Base-by-base conservation (phyloP, 768 basidiomycete species). In the Tulasnella calospora region DNA sequence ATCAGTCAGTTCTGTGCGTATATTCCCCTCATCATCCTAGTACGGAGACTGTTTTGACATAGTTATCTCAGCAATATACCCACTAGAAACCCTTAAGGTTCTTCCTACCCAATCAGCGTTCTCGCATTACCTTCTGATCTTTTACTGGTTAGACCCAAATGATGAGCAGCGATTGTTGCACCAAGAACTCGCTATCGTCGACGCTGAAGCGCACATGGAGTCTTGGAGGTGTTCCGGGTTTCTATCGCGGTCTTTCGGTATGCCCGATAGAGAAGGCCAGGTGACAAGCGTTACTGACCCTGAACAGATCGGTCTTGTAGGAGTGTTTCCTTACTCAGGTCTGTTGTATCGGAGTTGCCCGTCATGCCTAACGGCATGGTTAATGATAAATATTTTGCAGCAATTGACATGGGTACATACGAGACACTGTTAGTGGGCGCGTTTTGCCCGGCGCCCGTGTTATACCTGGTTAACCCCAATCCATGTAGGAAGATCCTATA, bases 371-470 rank as follows among this genome's bases (percentile, higher is more conserved):
- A n/a, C n/a, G n/a, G n/a, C n/a, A n/a, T 83, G 41, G 57, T 36
- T 75, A 92, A 92, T 30, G 13, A 36, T 21, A 15, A 36, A 41
- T 55, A 94, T 35, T 74, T n/a, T 83, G 92, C 94, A 19, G 97
- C 97, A 5, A 99, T 99, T 80, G 97, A 99, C 84, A 97, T 95
- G 94, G 93, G 92, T 81, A 96, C 96, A 3, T 99, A 98, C 79
- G 97, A 98, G 85, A 94, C 95, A 1, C 89, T 99, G 78, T 76
- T 38, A 33, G 75, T 61, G n/a, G 30, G n/a, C n/a, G 12, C 13
- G 6, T 35, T 67, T 30, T 67, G 27, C 30, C 5, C 33, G n/a
- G 51, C 30, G 6, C 61, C 0, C 57, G 33, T 6, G 9, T 12
- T 67, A 23, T 71, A 71, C 30, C 23, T 9, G 13, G 19, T 23